These are phyloP conservation scores for Nicotiana knightiana DNA, from an alignment of 257 asterid species.

Conservation along the genomic window DNA sequence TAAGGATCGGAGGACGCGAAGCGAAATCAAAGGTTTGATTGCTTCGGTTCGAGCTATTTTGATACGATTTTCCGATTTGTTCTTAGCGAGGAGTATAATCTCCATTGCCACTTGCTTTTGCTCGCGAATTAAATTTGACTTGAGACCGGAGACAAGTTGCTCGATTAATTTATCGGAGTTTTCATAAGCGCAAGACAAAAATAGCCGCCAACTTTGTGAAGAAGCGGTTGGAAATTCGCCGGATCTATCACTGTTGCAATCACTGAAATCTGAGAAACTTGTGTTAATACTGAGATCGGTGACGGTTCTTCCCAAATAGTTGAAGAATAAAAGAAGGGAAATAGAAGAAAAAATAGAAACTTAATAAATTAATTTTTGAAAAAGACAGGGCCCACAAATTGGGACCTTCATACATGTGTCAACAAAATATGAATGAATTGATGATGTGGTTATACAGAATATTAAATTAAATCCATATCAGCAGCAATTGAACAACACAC, in stretches of 20 bases:
- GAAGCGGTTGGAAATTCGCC: conserved; percentile 76
- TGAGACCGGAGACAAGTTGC: conserved; percentile 66
- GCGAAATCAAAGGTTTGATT: conserved; percentile 60
- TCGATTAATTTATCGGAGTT: conserved; percentile 62
- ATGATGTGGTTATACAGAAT: no score
- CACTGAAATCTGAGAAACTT: conserved; percentile 71
- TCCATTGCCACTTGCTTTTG: conserved; percentile 84
- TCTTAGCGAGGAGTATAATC: conserved; percentile 76
- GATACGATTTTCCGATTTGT: conserved; percentile 72
- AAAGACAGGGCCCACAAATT: no score
- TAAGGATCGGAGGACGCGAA: conserved; percentile 59
- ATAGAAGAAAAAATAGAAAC: no score
- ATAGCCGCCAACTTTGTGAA: conserved; percentile 57
- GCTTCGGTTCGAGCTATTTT: conserved; percentile 87
- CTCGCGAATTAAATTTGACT: conserved; percentile 40
- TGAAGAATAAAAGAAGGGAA: conserved; percentile 14
- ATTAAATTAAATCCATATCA: no score
- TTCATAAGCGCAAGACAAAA: conserved; percentile 61
- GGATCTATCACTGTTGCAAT: conserved; percentile 47
- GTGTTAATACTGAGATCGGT: conserved; percentile 40
- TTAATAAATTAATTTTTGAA: no score
- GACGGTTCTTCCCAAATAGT: conserved; percentile 62
- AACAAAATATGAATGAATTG: no score
- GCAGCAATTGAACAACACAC: no score
- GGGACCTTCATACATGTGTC: no score